Evolutionary conservation across 306 rosid genomes (phyloP), one percentile per base, ranked within the genome.

Genomic region (Argentina anserina): DNA sequence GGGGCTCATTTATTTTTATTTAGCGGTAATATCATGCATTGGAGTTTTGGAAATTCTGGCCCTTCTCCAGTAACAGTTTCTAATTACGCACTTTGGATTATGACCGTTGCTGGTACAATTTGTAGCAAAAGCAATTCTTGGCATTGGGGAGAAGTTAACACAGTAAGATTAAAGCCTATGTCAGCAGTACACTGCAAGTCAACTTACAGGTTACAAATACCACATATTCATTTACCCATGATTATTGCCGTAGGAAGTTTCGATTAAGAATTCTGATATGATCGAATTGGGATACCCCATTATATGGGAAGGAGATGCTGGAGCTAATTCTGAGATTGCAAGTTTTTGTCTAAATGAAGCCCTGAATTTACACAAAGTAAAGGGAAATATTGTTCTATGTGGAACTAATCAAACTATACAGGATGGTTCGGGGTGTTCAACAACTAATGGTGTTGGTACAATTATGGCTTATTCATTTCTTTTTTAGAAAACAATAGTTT

Each of bases 231-330:
- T 11, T 61, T 17, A 43, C 40, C 42, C 59, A 42, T 15, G 47
- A 26, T 39, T 23, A 50, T 61, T 55, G 72, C 45, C n/a, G n/a
- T n/a, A 82, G 78, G 86, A 83, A 12, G 31, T 75, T 41, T 67
- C 76, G 6, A 41, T 79, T 31, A 79, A 79, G 50, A 72, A 63
- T 71, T 83, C 75, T 5, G 40, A 71, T 21, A 67, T 79, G 12
- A 15, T 53, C 40, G 81, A 74, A 18, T 18, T 11, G 12, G 23
- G 73, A 5, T 55, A n/a, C 55, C 81, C 83, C 18, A 37, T 79
- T 67, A 75, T 79, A 31, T 79, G 76, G 83, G 83, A 66, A 37
- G 86, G 83, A 59, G 81, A 82, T 50, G 49, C 75, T 0, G 83
- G 75, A 5, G 40, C 59, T 50, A 64, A 66, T 69, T 14, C 58